Base-by-base conservation (phyloP, 73 alveolate genomes). In the Paraurostyla sp. region DNA sequence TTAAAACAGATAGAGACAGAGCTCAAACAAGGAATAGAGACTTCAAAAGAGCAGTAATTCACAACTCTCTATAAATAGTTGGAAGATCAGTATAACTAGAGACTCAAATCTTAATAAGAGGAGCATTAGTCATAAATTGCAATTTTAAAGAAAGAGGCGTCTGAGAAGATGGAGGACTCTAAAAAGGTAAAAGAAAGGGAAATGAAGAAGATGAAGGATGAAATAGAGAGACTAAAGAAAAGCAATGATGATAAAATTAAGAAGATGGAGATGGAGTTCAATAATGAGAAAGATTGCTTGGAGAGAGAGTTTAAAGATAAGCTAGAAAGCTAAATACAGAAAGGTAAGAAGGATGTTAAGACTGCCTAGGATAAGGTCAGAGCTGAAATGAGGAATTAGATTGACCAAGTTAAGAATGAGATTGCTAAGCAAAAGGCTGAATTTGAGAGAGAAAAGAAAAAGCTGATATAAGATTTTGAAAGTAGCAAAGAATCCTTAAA, bases 401-500 rank as follows among this genome's bases (percentile, higher is more conserved):
- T 78, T 1, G 89, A 78, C 38, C 7, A 59, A 52, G 89, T 78
- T 0, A 78, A 78, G 45, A 78, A 78, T 54, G 89, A 78, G 22
- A 78, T 78, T 76, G 89, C 60, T 22, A 50, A 54, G 38, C 27
- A 46, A 43, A 78, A 78, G 38, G 89, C 89, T 51, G 89, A 78
- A 52, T 78, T 49, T 9, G 89, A 78, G 52, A 49, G 89, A 51
- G 89, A 78, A 40, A 78, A 78, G 68, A 78, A 78, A 59, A 78
- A 78, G 71, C 4, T 78, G 4, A 38, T 78, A 0, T 18, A 25
- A 9, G 89, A 78, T 9, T 25, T 27, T 78, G 60, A 50, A 32
- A 43, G 49, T 20, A 16, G 29, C 3, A 13, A 51, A 6, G 76
- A 78, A 25, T 13, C 29, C 20, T 13, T 78, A 4, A 51, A 49